These are phyloP conservation scores for Aspergillus sp. DNA, from an alignment of 2,329 filamentous ascomycete genomes.

Conservation along the genomic window DNA sequence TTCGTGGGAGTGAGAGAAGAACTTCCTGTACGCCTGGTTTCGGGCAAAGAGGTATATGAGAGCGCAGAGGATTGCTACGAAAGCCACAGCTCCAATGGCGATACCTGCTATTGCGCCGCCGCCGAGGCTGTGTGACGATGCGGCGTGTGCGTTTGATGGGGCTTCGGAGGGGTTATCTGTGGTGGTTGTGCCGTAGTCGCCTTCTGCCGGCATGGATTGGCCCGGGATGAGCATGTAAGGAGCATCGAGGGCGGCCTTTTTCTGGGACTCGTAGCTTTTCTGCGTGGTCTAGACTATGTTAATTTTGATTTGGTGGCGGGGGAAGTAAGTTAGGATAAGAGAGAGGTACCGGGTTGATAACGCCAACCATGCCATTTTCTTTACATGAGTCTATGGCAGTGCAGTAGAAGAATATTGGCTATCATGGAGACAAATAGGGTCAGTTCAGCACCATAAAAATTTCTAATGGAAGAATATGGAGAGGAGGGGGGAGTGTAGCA, in stretches of 20 bases:
- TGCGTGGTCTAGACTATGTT: constrained; percentile 40
- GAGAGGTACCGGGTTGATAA: constrained; percentile 63
- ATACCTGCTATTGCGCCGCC: constrained; percentile 61
- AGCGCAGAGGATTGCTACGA: constrained; percentile 48
- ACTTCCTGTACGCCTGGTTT: constrained; percentile 35
- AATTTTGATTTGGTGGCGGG: background rate
- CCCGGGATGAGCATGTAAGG: constrained; percentile 58
- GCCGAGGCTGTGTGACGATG: constrained; percentile 27
- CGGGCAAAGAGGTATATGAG: constrained; percentile 38
- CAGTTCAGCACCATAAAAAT: background rate
- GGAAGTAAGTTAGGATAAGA: background rate
- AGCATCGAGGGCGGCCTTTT: constrained; percentile 48
- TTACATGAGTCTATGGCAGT: constrained; percentile 66
- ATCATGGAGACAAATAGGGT: background rate
- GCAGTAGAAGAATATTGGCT: constrained; percentile 69
- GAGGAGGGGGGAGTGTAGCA: background rate
- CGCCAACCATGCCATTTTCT: constrained; percentile 69
- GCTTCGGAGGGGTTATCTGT: background rate
- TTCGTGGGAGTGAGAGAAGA: constrained; percentile 32
- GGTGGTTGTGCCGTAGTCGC: constrained; percentile 8
- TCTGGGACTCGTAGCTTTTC: constrained; percentile 50
- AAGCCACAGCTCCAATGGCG: constrained; percentile 52
- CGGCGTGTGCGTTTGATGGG: too few relatives aligned
- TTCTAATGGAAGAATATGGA: background rate
- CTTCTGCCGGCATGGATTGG: constrained; percentile 55